Base-by-base conservation (phyloP, 805 yeast species). In the Saturnispora dispora region DNA sequence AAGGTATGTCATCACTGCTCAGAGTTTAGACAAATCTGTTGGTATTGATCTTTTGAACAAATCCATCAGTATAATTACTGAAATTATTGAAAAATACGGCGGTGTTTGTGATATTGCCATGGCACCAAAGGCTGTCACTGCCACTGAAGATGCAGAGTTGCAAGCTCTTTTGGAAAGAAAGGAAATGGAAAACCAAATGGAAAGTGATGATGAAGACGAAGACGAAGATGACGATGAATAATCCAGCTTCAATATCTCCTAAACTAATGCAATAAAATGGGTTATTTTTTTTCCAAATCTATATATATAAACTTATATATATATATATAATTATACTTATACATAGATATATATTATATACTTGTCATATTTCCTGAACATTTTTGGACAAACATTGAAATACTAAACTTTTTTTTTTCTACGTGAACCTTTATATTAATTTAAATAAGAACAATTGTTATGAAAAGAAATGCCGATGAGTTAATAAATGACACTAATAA, bases 61-160 rank as follows among this genome's bases (percentile, higher is more conserved):
- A 59, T 96, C 98, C 46, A 88, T 93, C 58, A 85, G 78, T 58
- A 81, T 77, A 60, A 85, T 93, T 57, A 76, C 79, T 54, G 79
- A 78, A 60, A 75, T 82, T 47, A 89, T 93, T 62, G 77, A 77
- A 54, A 73, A 76, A 20, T 76, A 79, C 51, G 96, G 88, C 50
- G 99, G 99, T 65, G 78, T 81, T 53, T 85, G 96, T 68, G 88
- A 86, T 59, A 85, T 91, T 57, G 89, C 95, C 50, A 91, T 91
- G 97, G 91, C 95, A 62, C 98, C 99, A 65, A 91, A 90, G 81
- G 97, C 98, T 42, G 98, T 93, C 59, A 89, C 97, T 52, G 98
- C 96, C 55, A 87, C 93, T 54, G 99, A 93, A 69, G 99, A 93
- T 69, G 98, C 96, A 54, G 97, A 90, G 72, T 80, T 93, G 65